phyloP scores from a whole-genome alignment of 345 rosid genomes.

The Euphorbia pulcherrima region DNA sequence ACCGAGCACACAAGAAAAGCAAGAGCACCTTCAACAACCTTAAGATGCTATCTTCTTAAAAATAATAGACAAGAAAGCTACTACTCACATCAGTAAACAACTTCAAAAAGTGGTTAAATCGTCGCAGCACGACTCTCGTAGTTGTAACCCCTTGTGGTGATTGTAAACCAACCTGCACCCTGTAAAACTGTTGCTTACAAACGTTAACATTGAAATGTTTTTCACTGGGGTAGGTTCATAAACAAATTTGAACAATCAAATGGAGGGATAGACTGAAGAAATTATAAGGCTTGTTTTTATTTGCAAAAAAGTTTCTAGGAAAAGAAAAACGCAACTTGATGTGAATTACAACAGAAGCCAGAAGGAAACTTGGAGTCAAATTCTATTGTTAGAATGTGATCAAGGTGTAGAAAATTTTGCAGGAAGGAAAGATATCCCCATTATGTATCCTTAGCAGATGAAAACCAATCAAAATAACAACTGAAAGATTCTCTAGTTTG shows the following conservation, averaged over 20 bases:
- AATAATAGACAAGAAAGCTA: background rate
- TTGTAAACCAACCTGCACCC: slow-evolving; percentile 91
- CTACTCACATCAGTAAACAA: slow-evolving; percentile 75
- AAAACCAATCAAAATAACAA: too few species aligned
- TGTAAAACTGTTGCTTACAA: slow-evolving; percentile 85
- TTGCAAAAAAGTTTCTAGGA: background rate
- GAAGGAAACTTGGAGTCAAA: background rate
- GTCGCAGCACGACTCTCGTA: slow-evolving; percentile 64
- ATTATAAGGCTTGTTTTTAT: background rate
- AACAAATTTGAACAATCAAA: background rate
- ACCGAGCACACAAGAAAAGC: slow-evolving; percentile 17
- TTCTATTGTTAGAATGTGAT: background rate
- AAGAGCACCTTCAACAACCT: slow-evolving; percentile 5
- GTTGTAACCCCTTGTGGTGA: slow-evolving; percentile 84
- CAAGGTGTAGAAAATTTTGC: background rate
- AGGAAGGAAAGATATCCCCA: background rate
- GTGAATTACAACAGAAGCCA: background rate
- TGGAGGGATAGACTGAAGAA: background rate
- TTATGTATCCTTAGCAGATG: background rate
- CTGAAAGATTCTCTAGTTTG: background rate
- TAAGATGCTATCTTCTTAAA: background rate
- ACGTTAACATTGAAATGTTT: slow-evolving; percentile 37
- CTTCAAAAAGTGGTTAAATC: slow-evolving; percentile 91
- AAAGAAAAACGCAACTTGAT: background rate
- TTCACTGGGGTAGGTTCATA: background rate